phyloP scores from a whole-genome alignment of 2,329 filamentous ascomycete species.

The Hirsutella thompsonii region DNA sequence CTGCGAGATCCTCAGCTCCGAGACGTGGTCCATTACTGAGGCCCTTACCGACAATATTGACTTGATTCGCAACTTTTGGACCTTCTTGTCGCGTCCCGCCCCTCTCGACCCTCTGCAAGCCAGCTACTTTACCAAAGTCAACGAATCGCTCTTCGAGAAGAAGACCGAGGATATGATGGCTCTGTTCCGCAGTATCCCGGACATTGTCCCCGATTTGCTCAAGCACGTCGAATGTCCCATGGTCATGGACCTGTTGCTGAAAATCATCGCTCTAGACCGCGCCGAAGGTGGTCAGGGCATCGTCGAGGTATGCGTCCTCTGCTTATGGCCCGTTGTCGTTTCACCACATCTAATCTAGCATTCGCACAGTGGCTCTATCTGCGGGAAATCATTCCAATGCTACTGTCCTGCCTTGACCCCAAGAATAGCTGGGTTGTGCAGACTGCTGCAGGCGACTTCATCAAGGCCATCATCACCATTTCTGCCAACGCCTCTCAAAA shows the following conservation, averaged over 20 bases:
- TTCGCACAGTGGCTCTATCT: conserved; percentile 69
- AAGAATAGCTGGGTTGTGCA: conserved; percentile 83
- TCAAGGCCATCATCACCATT: conserved; percentile 98
- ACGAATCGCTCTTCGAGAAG: conserved; percentile 92
- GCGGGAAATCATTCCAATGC: conserved; percentile 72
- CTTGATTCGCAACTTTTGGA: conserved; percentile 77
- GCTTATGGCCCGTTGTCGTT: conserved; percentile 1
- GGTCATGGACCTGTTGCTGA: conserved; percentile 94
- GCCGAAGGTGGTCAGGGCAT: conserved; percentile 83
- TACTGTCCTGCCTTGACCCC: conserved; percentile 77
- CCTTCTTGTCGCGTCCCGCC: conserved; percentile 70
- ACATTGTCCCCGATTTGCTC: conserved; percentile 72
- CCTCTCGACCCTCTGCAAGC: conserved; percentile 88
- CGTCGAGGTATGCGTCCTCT: conserved; percentile 58
- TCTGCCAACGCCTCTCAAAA: conserved; percentile 97
- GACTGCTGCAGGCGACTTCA: conserved; percentile 90
- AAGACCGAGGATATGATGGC: conserved; percentile 96
- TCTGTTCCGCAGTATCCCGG: conserved; percentile 72
- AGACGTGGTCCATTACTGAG: conserved; percentile 94
- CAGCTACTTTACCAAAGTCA: conserved; percentile 97
- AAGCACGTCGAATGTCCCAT: conserved; percentile 94
- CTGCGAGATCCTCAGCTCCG: conserved; percentile 85
- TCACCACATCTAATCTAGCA: conserved; percentile 7
- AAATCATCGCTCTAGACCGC: conserved; percentile 93
- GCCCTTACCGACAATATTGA: conserved; percentile 75